Evolutionary conservation across 257 asterid genomes (phyloP), one percentile per base, ranked within the genome.

Genomic region (Cordia subcordata): DNA sequence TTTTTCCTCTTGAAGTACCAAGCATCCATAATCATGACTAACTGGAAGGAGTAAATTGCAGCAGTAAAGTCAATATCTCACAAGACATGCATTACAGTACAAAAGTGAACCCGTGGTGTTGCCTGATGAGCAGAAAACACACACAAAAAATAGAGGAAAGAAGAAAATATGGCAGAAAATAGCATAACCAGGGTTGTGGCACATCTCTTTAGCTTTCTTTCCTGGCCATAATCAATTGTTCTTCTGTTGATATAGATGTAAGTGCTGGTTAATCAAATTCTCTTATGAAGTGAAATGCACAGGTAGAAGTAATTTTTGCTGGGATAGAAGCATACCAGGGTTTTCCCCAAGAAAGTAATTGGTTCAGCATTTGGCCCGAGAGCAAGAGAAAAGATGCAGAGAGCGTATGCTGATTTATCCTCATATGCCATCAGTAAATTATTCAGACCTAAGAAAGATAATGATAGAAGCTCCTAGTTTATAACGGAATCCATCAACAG

Each of bases 401-500:
- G 95, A 44, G 99, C 99, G 71, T 78, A 88, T 13, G 99, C 97
- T 37, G 99, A 81, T 78, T 88, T 92, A 69, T 92, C 97, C 10
- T 92, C 96, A 65, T 88, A 92, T 16, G 96, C 94, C 93, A 81
- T 81, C 82, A 92, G 72, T 60, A 92, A 61, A 75, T 88, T 92
- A 75, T 92, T 92, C 68, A 92, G 77, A 73, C 99, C 99, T 88
- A 71, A 53, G 70, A 57, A 57, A n/a, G 8, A 40, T 15, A 20
- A 39, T 38, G 32, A 33, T 53, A 20, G 5, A 38, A 60, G 18
- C 53, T 23, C 4, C 20, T 32, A 27, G 19, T 40, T 61, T 27
- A 50, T 13, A 49, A 46, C 27, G 15, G 60, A 57, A 1, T n/a
- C 39, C 54, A 22, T 12, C 14, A 40, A 53, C 14, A 54, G 74